Percentiles rank a stretch among this genome's conserved stretches.
These are phyloP conservation scores for Russula sp. DNA, from an alignment of 768 basidiomycete genomes.

Conservation along the genomic window DNA sequence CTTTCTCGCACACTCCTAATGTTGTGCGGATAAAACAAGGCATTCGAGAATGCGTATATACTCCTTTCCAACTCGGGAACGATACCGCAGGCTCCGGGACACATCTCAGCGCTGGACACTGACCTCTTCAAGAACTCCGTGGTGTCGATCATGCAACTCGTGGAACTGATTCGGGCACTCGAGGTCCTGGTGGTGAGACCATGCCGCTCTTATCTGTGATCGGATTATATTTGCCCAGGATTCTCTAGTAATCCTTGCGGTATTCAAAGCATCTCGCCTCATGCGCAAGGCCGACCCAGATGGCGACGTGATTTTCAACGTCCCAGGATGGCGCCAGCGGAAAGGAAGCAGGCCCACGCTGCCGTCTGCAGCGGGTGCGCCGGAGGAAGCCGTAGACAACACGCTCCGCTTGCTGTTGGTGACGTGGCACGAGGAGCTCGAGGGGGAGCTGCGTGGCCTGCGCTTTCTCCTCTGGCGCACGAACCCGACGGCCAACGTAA, in stretches of 20 bases:
- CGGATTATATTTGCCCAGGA: not conserved
- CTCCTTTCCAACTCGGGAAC: conserved; percentile 5
- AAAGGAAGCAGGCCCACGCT: not conserved
- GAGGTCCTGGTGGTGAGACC: conserved; percentile 2
- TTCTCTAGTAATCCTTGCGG: not conserved
- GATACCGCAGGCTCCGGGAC: not conserved
- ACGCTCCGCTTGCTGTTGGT: conserved; percentile 6
- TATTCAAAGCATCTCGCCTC: not conserved
- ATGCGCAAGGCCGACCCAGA: not conserved
- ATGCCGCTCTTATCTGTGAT: too few species aligned
- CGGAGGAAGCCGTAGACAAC: not conserved
- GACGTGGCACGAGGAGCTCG: conserved; percentile 13
- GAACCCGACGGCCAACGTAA: not conserved
- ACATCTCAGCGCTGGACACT: conserved; percentile 6
- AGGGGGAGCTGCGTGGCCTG: conserved; percentile 10
- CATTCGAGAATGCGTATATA: conserved; percentile 3
- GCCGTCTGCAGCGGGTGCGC: not conserved
- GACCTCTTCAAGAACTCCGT: conserved; percentile 9
- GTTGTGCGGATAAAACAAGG: not conserved
- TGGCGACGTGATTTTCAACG: conserved; percentile 17
- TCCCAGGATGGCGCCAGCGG: conserved; percentile 14
- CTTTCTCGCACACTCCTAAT: not conserved
- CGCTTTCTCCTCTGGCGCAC: conserved; percentile 14
- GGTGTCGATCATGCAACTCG: conserved; percentile 8
- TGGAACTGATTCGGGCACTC: conserved; percentile 4